These are phyloP conservation scores for Neurospora sp. DNA, from an alignment of 495 filamentous ascomycete species.

Conservation along the genomic window DNA sequence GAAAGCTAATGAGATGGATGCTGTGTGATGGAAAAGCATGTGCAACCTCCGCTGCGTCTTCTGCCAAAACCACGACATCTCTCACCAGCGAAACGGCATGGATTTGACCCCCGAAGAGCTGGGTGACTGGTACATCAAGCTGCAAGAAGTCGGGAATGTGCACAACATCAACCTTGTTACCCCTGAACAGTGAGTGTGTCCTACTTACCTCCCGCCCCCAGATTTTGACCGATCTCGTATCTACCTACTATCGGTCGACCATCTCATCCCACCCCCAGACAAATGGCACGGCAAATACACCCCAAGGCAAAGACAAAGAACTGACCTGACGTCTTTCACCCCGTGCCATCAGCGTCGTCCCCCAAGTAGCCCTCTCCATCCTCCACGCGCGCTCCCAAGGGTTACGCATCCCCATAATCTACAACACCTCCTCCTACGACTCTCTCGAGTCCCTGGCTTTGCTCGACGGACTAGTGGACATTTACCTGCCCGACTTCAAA, in stretches of 20 bases:
- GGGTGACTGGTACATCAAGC: constrained; percentile 65
- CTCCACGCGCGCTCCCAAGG: constrained; percentile 57
- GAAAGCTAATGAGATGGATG: too few species aligned
- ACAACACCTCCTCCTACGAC: constrained; percentile 72
- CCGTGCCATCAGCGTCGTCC: constrained; percentile 49
- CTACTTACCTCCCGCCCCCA: constrained; percentile 3
- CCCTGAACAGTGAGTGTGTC: constrained; percentile 46
- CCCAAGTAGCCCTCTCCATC: constrained; percentile 63
- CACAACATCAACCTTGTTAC: constrained; percentile 78
- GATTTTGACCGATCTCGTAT: not conserved
- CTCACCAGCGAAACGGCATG: constrained; percentile 61
- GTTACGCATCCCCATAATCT: constrained; percentile 58
- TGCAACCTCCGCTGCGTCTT: constrained; percentile 73
- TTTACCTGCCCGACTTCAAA: constrained; percentile 74
- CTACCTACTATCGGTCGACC: constrained; percentile 48
- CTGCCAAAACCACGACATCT: constrained; percentile 76
- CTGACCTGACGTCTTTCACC: constrained; percentile 44
- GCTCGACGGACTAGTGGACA: constrained; percentile 65
- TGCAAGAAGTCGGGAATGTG: constrained; percentile 59
- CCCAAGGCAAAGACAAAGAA: not conserved
- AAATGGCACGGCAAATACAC: not conserved
- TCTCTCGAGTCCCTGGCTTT: constrained; percentile 54
- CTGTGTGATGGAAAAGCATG: too few species aligned
- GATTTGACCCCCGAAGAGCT: constrained; percentile 70
- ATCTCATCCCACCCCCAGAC: constrained; percentile 24